A percentile compares a stretch with the other conserved stretches of the same genome.
Conservation (phyloP, 345 rosid genomes). For the Syzygium oleosum region DNA sequence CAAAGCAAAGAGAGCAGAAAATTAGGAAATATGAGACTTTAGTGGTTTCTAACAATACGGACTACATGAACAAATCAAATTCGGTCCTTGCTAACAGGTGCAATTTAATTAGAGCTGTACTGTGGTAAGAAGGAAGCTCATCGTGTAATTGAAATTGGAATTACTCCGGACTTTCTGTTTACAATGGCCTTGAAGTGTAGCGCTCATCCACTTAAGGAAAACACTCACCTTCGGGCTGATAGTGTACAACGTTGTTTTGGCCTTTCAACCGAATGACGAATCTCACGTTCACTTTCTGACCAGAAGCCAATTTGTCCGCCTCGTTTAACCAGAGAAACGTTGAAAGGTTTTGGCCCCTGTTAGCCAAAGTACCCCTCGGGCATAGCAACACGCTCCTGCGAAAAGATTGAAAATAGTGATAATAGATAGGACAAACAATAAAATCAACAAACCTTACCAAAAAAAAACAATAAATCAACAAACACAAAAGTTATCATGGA, state of each 20-base stretch:
- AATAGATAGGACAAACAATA: not conserved
- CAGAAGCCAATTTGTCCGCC: rapidly evolving
- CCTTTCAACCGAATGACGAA: not conserved
- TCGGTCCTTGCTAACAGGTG: not conserved
- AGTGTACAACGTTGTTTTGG: not conserved
- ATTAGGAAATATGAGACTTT: not conserved
- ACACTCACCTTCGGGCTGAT: not conserved
- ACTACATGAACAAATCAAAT: not conserved
- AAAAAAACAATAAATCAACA: not conserved
- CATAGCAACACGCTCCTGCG: not conserved
- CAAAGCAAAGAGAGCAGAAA: not conserved
- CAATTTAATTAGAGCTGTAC: not conserved
- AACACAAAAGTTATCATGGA: rapidly evolving
- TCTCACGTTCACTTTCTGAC: not conserved
- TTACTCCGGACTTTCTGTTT: not conserved
- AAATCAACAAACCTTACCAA: too few relatives aligned
- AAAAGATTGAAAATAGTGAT: not conserved
- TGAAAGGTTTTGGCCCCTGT: not conserved
- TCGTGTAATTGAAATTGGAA: not conserved
- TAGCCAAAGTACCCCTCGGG: not conserved
- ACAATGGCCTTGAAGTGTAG: not conserved
- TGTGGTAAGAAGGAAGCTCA: not conserved
- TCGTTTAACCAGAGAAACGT: rapidly evolving
- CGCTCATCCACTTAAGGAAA: not conserved
- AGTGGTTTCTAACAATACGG: rapidly evolving